phyloP scores from a whole-genome alignment of 2,329 filamentous ascomycete species.

The Sclerotinia nivalis region DNA sequence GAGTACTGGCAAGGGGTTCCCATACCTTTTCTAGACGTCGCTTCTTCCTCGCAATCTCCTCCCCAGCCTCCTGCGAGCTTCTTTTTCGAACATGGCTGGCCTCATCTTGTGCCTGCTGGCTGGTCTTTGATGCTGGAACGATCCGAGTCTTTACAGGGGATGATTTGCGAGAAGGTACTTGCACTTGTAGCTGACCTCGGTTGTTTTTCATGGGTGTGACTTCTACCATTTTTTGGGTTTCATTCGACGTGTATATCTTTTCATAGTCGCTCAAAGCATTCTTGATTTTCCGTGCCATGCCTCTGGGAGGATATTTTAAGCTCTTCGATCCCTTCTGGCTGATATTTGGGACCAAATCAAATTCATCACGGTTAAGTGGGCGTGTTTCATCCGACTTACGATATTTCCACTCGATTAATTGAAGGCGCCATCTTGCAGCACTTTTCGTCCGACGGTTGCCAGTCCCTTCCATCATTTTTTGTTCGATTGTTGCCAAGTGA shows the following conservation, averaged over 20 bases:
- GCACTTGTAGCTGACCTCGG: background rate
- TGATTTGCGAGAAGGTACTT: background rate
- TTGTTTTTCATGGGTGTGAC: background rate
- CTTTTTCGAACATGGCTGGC: background rate
- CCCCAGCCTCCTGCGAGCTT: background rate
- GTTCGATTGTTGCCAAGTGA: background rate
- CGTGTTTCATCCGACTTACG: background rate
- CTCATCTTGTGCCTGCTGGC: background rate
- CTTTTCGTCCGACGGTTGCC: background rate
- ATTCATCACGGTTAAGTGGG: background rate
- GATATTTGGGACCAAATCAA: too few species aligned
- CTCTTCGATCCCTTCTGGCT: background rate
- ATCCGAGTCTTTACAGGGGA: background rate
- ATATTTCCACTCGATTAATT: background rate
- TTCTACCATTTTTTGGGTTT: background rate
- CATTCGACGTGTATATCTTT: background rate
- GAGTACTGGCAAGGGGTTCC: background rate
- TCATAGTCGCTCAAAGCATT: background rate
- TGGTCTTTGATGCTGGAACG: background rate
- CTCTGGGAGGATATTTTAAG: background rate
- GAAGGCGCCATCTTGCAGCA: background rate
- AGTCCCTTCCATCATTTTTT: background rate
- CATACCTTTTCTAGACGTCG: background rate
- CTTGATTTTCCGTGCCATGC: background rate
- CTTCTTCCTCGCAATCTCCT: background rate